A percentile compares a stretch with the other conserved stretches of the same genome.
Evolutionary conservation across 2,329 filamentous ascomycete species (phyloP).

Genomic region (Chrysoporthe austroafricana): DNA sequence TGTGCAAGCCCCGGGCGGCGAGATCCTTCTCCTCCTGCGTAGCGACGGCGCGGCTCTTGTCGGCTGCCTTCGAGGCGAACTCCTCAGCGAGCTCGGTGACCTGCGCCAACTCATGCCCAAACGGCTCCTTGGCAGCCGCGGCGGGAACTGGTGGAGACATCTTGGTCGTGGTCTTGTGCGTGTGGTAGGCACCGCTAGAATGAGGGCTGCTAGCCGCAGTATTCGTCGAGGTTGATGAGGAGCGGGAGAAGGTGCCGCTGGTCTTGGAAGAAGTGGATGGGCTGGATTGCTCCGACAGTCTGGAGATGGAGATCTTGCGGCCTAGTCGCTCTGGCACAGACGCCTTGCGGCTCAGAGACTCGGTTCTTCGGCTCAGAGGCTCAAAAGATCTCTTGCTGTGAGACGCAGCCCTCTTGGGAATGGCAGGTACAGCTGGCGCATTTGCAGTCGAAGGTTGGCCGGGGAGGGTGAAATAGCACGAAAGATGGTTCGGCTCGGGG

Average conservation of each 20-base stretch:
- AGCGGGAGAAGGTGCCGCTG: slow-evolving; percentile 60
- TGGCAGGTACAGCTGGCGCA: slow-evolving; percentile 55
- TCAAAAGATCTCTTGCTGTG: slow-evolving; percentile 88
- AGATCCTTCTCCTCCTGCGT: slow-evolving; percentile 78
- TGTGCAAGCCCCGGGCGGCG: slow-evolving; percentile 68
- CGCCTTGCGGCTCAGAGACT: slow-evolving; percentile 51
- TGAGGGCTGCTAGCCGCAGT: slow-evolving; percentile 52
- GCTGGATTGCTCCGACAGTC: slow-evolving; percentile 58
- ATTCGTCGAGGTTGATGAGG: slow-evolving; percentile 59
- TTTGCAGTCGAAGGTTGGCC: slow-evolving; percentile 43
- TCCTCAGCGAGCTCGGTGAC: slow-evolving; percentile 94
- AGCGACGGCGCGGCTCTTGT: slow-evolving; percentile 57
- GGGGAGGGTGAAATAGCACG: slow-evolving; percentile 66
- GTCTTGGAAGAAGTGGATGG: slow-evolving; percentile 59
- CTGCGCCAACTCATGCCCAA: slow-evolving; percentile 87
- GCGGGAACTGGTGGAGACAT: slow-evolving; percentile 33
- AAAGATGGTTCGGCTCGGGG: slow-evolving; percentile 67
- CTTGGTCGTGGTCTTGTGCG: slow-evolving; percentile 34
- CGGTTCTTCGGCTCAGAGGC: slow-evolving; percentile 56
- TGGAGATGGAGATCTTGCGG: slow-evolving; percentile 46
- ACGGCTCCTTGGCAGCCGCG: slow-evolving; percentile 57
- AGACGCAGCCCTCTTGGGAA: slow-evolving; percentile 79
- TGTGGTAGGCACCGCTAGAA: slow-evolving; percentile 36
- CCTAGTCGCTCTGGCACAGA: slow-evolving; percentile 69
- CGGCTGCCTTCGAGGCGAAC: slow-evolving; percentile 62